Percentiles rank a stretch among this genome's conserved stretches.
Conservation (phyloP, 495 filamentous ascomycete species). For the Daldinia vernicosa region DNA sequence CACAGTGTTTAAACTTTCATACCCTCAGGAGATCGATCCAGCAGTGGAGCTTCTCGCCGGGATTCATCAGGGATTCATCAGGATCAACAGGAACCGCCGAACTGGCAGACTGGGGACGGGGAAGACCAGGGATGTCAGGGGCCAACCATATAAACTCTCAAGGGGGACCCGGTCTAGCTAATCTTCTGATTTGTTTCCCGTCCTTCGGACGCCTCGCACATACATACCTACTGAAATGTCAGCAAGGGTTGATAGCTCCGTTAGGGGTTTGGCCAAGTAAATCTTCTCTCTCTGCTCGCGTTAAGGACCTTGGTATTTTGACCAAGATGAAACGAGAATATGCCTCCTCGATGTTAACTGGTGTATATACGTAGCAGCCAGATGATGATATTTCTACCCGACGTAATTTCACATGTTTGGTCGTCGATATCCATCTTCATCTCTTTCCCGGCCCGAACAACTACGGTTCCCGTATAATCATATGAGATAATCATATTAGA, state of each 20-base stretch:
- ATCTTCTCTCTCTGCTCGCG: background rate
- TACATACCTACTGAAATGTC: background rate
- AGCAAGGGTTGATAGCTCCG: slow-evolving; percentile 1
- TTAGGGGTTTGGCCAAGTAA: background rate
- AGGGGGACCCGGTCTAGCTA: slow-evolving; percentile 9
- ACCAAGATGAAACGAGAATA: slow-evolving; percentile 4
- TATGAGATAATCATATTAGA: background rate
- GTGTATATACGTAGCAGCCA: background rate
- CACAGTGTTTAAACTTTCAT: slow-evolving; percentile 20
- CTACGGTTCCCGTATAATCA: background rate
- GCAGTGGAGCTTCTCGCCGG: slow-evolving; percentile 17
- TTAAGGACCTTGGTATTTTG: background rate
- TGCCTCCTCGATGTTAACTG: slow-evolving; percentile 8
- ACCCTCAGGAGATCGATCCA: slow-evolving; percentile 33
- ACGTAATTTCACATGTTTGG: slow-evolving; percentile 9
- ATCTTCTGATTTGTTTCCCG: slow-evolving; percentile 31
- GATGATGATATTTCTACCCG: slow-evolving; percentile 3
- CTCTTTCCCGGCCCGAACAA: background rate
- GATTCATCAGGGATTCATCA: slow-evolving; percentile 32
- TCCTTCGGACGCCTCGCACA: slow-evolving; percentile 11
- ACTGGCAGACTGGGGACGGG: slow-evolving; percentile 40
- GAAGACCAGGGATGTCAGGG: slow-evolving; percentile 28
- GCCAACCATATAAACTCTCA: background rate
- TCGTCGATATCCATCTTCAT: background rate
- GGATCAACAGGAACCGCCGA: slow-evolving; percentile 41